Evolutionary conservation across 371 early-diverging fungal genomes (phyloP), one percentile per base, ranked within the genome.

Genomic region (Actinomucor elegans): DNA sequence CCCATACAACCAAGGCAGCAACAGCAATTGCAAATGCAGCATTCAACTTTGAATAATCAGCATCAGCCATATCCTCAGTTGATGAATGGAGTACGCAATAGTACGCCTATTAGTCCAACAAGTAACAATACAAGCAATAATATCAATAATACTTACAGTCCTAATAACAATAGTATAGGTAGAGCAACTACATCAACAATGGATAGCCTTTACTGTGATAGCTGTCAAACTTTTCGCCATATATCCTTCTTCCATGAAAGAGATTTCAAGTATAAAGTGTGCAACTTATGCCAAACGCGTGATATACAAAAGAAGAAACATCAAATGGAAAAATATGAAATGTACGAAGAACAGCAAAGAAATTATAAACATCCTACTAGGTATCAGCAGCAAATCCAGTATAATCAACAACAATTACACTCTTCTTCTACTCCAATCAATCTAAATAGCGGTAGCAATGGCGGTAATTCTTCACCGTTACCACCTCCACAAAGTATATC

Each of bases 211-310:
- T 60, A 65, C 32, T 65, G 66, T 35, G 66, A 65, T 43, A 57
- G 53, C 49, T 65, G 66, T 31, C 66, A 59, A 29, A 56, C 66
- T 7, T 53, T 65, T 49, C 52, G 60, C 9, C 48, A 55, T 34
- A 31, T 59, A 4, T 31, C 38, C 3, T 56, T 56, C 14, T 60
- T 56, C 32, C 15, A 52, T 28, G 60, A 65, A 21, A 51, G 49
- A 10, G 59, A 52, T 5, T 44, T 38, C 26, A 65, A 59, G 18
- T 59, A 60, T 35, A 60, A 50, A 35, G 49, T 65, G 11, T 65
- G 66, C 40, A 42, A 48, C 27, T 24, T 56, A 29, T 65, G 66
- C 29, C 55, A 38, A 27, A 40, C 42, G 7, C 56, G 60, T 29
- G 66, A 65, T 27, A 33, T 60, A 20, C 50, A 55, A 17, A 65